Evolutionary conservation across 305 asterid species (phyloP).

Genomic region (Vinca major): DNA sequence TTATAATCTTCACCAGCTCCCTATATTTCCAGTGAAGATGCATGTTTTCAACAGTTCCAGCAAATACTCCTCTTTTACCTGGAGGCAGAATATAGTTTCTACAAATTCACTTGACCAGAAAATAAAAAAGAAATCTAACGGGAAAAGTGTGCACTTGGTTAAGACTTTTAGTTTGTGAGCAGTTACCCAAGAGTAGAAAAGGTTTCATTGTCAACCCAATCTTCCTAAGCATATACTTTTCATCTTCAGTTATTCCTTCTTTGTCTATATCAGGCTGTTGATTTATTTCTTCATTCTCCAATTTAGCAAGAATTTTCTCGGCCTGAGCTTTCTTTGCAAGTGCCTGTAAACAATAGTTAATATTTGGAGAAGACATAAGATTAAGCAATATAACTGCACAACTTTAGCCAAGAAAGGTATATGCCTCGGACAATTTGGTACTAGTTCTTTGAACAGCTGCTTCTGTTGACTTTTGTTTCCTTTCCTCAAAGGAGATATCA

Average conservation of each 20-base stretch:
- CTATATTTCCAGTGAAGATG: slow-evolving; percentile 98
- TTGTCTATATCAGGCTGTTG: slow-evolving; percentile 58
- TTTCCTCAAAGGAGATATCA: slow-evolving; percentile 27
- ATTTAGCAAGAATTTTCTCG: slow-evolving; percentile 64
- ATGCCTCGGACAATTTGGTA: slow-evolving; percentile 56
- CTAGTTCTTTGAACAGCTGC: slow-evolving; percentile 42
- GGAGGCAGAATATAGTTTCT: slow-evolving; percentile 19
- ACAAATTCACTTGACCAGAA: slow-evolving; percentile 8
- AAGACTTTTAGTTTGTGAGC: slow-evolving; percentile 12
- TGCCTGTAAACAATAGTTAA: slow-evolving; percentile 46
- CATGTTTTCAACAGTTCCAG: slow-evolving; percentile 96
- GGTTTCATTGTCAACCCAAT: slow-evolving; percentile 85
- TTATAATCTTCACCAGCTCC: slow-evolving; percentile 83
- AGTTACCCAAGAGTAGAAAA: slow-evolving; percentile 80
- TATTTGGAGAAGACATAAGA: slow-evolving; percentile 15
- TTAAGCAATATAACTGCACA: slow-evolving; percentile 14
- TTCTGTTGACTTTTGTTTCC: slow-evolving; percentile 32
- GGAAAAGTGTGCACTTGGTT: background rate
- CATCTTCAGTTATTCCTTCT: slow-evolving; percentile 96
- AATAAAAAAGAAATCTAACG: background rate
- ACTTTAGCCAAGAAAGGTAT: slow-evolving; percentile 21
- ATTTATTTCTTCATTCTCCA: slow-evolving; percentile 46
- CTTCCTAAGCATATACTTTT: slow-evolving; percentile 85
- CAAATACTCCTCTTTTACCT: slow-evolving; percentile 96
- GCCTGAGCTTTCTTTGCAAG: slow-evolving; percentile 66